phyloP scores from a whole-genome alignment of 345 rosid genomes.

The Mallotus nudiflorus region DNA sequence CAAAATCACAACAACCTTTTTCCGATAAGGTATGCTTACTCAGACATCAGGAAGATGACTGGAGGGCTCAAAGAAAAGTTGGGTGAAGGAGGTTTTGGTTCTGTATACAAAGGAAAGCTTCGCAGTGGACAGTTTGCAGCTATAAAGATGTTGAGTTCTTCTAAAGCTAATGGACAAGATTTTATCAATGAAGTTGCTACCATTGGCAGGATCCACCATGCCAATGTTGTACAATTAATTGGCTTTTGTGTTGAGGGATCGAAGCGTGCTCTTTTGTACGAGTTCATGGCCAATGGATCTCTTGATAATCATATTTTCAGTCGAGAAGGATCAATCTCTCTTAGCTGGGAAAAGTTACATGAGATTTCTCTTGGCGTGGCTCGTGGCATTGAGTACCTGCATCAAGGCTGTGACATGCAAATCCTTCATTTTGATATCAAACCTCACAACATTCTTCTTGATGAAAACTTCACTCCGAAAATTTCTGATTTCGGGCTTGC shows the following conservation, averaged over 20 bases:
- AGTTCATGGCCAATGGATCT: constrained; percentile 17
- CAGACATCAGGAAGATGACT: not conserved
- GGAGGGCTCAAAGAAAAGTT: not conserved
- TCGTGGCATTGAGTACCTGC: constrained; percentile 12
- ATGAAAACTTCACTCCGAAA: not conserved
- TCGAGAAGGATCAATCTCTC: not conserved
- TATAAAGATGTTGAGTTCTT: not conserved
- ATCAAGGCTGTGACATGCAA: constrained; percentile 9
- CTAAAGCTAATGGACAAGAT: constrained; percentile 1
- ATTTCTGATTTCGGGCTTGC: constrained; percentile 11
- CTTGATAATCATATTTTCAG: not conserved
- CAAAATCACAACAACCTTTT: not conserved
- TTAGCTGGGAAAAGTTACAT: not conserved
- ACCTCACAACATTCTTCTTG: constrained; percentile 5
- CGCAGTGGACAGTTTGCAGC: constrained; percentile 10
- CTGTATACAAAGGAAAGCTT: constrained; percentile 11
- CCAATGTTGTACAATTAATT: constrained; percentile 4
- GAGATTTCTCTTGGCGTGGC: constrained; percentile 11
- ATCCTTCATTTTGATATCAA: constrained; percentile 15
- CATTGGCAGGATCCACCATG: constrained; percentile 13
- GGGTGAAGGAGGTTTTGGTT: constrained; percentile 19
- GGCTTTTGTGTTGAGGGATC: constrained; percentile 13
- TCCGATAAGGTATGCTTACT: constrained; percentile 3
- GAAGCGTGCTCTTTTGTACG: constrained; percentile 6
- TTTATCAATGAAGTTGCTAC: constrained; percentile 23